These are phyloP conservation scores for Macroventuria anomochaeta DNA, from an alignment of 2,329 filamentous ascomycete species.

Conservation along the genomic window DNA sequence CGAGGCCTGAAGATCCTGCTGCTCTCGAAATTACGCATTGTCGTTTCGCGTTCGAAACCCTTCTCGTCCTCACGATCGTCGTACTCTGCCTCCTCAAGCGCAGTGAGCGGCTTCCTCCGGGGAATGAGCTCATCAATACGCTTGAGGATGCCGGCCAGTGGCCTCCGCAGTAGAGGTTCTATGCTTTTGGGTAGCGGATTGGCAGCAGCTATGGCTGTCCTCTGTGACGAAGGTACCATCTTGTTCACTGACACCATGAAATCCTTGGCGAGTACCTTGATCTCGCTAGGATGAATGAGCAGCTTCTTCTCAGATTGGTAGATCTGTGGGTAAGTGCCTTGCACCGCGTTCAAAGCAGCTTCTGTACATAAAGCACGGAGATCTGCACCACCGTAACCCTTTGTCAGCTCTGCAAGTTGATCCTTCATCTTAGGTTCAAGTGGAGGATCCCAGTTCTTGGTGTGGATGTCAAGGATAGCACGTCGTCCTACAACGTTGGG, in stretches of 20 bases:
- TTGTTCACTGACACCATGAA: conserved; percentile 98
- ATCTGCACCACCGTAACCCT: conserved; percentile 96
- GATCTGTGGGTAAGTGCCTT: conserved; percentile 94
- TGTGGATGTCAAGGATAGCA: conserved; percentile 93
- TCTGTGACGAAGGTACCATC: conserved; percentile 92
- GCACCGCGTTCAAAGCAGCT: conserved; percentile 92
- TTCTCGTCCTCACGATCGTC: conserved; percentile 81
- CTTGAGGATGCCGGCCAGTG: conserved; percentile 72
- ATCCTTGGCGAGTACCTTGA: conserved; percentile 87
- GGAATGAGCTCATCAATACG: conserved; percentile 80
- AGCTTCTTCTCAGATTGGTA: conserved; percentile 91
- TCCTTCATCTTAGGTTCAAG: conserved; percentile 80
- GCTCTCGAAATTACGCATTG: conserved; percentile 76
- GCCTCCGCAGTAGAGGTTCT: conserved; percentile 78
- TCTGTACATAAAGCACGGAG: conserved; percentile 93
- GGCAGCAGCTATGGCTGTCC: conserved; percentile 84
- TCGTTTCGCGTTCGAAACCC: conserved; percentile 83
- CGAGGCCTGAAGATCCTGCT: conserved; percentile 88
- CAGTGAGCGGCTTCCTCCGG: conserved; percentile 83
- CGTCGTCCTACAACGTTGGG: conserved; percentile 81
- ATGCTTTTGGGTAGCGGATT: conserved; percentile 79
- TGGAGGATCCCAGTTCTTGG: conserved; percentile 84
- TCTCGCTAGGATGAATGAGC: conserved; percentile 82
- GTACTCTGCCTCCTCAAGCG: conserved; percentile 93
- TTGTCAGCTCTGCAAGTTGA: conserved; percentile 84